phyloP scores from a whole-genome alignment of 495 filamentous ascomycete genomes.

The Penicillium robsamsonii region DNA sequence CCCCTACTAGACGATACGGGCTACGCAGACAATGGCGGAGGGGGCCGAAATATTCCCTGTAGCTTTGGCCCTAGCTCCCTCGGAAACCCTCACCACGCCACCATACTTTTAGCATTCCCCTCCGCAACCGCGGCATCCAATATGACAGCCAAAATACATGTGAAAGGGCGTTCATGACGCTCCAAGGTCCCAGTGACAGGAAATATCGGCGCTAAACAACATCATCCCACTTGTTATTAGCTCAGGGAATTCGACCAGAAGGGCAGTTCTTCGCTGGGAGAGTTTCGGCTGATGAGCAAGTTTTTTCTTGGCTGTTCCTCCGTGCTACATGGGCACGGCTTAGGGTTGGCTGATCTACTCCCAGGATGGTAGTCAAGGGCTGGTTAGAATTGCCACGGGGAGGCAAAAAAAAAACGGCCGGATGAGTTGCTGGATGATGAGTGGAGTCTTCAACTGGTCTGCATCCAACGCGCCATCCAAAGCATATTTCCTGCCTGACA shows the following conservation, averaged over 20 bases:
- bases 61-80: not conserved
- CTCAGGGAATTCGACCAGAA: constrained; percentile 20
- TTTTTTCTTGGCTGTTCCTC: constrained; percentile 16
- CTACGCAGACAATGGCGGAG: constrained; percentile 5
- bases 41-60: not conserved
- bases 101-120: constrained; percentile 10
- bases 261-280: constrained; percentile 16
- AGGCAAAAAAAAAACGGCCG: constrained; percentile 1
- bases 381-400: constrained; percentile 10
- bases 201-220: constrained; percentile 1
- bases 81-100: constrained; percentile 13
- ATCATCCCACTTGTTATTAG: constrained; percentile 2
- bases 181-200: constrained; percentile 19
- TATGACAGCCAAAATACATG: constrained; percentile 25
- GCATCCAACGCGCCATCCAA: constrained; percentile 19
- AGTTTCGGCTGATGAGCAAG: constrained; percentile 20
- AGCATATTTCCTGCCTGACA: constrained; percentile 18
- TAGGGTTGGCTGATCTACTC: constrained; percentile 22
- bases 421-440: constrained; percentile 5
- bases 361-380: constrained; percentile 19
- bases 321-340: constrained; percentile 16
- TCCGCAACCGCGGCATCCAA: constrained; percentile 16
- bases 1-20: not conserved
- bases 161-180: constrained; percentile 26
- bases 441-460: constrained; percentile 14